Percentiles rank a stretch among this genome's conserved stretches.
These are phyloP conservation scores for Picea glauca DNA, from an alignment of 75 land plant genomes.

Conservation along the genomic window DNA sequence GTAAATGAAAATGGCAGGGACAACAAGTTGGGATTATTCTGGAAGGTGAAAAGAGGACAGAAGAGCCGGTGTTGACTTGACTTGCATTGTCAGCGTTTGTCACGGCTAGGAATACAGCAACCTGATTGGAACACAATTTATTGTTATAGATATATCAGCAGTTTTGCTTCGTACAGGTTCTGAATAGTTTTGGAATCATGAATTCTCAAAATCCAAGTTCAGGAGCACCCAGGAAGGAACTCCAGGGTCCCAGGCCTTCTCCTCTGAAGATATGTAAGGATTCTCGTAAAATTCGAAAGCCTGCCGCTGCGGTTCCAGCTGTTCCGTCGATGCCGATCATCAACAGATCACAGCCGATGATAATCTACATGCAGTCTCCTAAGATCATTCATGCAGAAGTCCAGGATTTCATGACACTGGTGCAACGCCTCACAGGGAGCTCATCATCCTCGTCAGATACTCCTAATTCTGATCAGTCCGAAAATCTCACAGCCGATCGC, in stretches of 20 bases:
- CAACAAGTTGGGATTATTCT: too few relatives aligned
- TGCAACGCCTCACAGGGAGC: conserved; percentile 37
- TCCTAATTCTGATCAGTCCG: not conserved
- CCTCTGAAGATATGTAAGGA: conserved; percentile 58
- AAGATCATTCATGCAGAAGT: conserved; percentile 39
- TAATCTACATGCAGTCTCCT: conserved; percentile 44
- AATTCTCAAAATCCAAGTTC: not conserved
- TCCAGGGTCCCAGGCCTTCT: conserved; percentile 44
- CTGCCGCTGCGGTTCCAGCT: conserved; percentile 10
- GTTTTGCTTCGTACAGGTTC: too few relatives aligned
- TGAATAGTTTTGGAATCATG: not conserved
- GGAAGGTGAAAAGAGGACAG: too few relatives aligned
- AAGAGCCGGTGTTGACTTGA: conserved; percentile 1
- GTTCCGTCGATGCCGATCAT: conserved; percentile 12
- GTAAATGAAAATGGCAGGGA: too few relatives aligned
- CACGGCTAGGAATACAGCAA: not conserved
- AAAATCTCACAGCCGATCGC: too few relatives aligned
- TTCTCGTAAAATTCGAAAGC: conserved; percentile 66
- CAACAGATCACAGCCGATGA: conserved; percentile 21
- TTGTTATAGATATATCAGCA: not conserved
- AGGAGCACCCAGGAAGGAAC: conserved; percentile 14
- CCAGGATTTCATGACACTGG: conserved; percentile 30
- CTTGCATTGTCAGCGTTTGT: not conserved
- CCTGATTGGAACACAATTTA: not conserved
- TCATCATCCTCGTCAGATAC: too few relatives aligned